Conservation (phyloP, 2,329 filamentous ascomycete species). For the Lachnellula subtilissima region DNA sequence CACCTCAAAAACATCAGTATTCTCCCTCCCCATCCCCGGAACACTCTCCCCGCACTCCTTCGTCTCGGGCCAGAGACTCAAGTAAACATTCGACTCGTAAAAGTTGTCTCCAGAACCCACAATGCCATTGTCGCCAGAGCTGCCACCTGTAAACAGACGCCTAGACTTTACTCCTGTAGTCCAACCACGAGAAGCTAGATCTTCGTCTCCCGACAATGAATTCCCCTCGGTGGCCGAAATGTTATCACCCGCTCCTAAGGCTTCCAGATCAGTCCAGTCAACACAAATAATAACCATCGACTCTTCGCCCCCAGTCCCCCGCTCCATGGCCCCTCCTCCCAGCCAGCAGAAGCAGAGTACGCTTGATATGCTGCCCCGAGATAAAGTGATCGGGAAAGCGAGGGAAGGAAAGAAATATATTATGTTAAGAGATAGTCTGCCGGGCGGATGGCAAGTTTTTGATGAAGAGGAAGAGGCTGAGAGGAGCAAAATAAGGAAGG, state of each 20-base stretch:
- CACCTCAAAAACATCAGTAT: background rate
- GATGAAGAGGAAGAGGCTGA: constrained; percentile 15
- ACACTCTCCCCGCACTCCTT: background rate
- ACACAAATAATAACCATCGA: background rate
- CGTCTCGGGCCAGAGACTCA: background rate
- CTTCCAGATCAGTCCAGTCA: background rate
- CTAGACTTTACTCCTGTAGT: background rate
- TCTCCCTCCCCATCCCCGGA: background rate
- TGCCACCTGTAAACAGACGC: constrained; percentile 1
- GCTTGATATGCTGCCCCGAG: background rate
- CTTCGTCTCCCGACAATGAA: background rate
- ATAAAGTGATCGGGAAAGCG: background rate
- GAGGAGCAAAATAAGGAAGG: background rate
- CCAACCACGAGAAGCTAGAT: background rate
- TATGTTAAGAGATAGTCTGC: constrained; percentile 31
- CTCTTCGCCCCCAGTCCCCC: background rate
- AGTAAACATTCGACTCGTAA: background rate
- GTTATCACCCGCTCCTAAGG: background rate
- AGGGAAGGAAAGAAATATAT: constrained; percentile 24
- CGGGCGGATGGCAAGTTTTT: constrained; percentile 32
- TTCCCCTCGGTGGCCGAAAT: background rate
- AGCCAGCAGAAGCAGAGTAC: background rate
- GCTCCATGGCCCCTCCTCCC: too few relatives aligned
- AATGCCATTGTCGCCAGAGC: background rate
- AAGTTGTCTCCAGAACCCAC: background rate